Evolutionary conservation across 2,329 filamentous ascomycete species (phyloP).

Genomic region (Calonectria fujianensis): DNA sequence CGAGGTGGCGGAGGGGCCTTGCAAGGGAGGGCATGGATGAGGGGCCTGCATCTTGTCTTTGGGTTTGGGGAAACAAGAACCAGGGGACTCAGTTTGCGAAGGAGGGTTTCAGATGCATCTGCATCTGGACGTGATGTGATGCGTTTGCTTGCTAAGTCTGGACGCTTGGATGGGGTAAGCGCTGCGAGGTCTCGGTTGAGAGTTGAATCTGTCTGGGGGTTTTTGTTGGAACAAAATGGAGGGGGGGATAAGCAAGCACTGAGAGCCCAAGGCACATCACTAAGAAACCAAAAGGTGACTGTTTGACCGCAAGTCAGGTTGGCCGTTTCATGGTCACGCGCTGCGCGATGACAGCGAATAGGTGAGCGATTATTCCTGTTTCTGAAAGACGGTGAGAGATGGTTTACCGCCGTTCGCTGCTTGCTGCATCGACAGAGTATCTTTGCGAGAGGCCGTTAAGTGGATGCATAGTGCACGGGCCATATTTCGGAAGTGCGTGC

Average conservation of each 20-base stretch:
- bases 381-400: conserved; percentile 26
- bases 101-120: conserved; percentile 30
- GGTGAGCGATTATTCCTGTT: conserved; percentile 26
- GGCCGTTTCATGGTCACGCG: conserved; percentile 23
- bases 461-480: conserved; percentile 47
- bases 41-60: conserved; percentile 1
- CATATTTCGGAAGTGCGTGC: conserved; percentile 53
- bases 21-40: conserved; percentile 5
- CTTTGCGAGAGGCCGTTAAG: conserved; percentile 30
- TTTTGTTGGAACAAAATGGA: not conserved
- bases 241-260: not conserved
- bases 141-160: conserved; percentile 2
- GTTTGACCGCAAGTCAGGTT: conserved; percentile 19
- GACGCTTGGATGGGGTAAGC: conserved; percentile 34
- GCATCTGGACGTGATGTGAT: conserved; percentile 24
- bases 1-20: conserved; percentile 32
- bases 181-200: conserved; percentile 10
- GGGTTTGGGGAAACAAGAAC: conserved; percentile 16
- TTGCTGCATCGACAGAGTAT: conserved; percentile 16
- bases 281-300: not conserved
- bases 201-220: conserved; percentile 10
- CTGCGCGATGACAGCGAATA: conserved; percentile 6
- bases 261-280: not conserved
- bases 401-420: conserved; percentile 4
- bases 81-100: conserved; percentile 1